Conservation (phyloP, 306 rosid species). For the Dalbergia cochinchinensis region DNA sequence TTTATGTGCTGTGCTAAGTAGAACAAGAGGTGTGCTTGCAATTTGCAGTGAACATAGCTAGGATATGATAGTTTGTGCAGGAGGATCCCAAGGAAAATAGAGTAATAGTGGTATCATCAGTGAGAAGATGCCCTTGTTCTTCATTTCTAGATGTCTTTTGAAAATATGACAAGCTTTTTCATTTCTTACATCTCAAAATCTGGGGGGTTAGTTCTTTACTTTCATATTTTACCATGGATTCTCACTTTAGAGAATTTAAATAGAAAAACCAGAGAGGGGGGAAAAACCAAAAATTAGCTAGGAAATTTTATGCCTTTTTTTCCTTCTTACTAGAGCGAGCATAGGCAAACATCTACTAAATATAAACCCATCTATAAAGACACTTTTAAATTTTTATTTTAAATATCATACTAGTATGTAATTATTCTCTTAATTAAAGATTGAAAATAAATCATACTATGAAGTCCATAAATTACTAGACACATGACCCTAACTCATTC, state of each 20-base stretch:
- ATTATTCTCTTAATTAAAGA: neutral
- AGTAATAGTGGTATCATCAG: neutral
- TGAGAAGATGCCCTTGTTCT: neutral
- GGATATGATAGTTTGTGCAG: neutral
- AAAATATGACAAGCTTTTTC: neutral
- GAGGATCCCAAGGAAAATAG: neutral
- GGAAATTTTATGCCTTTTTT: neutral
- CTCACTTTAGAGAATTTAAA: too few species aligned
- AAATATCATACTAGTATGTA: neutral
- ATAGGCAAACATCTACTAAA: slow-evolving; percentile 5
- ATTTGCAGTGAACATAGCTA: neutral
- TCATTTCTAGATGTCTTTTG: neutral
- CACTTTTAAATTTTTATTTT: neutral
- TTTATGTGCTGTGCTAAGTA: neutral
- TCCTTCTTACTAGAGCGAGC: neutral
- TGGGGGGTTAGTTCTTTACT: too few species aligned
- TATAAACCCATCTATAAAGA: slow-evolving; percentile 24
- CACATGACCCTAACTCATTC: too few species aligned
- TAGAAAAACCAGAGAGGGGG: neutral
- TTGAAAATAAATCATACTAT: too few species aligned
- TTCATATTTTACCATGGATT: too few species aligned
- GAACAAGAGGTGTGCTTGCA: neutral
- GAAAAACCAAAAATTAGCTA: neutral
- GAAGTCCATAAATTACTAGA: too few species aligned
- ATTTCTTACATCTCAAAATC: neutral